phyloP scores from a whole-genome alignment of 257 asterid species.

The Plectranthus barbatus region DNA sequence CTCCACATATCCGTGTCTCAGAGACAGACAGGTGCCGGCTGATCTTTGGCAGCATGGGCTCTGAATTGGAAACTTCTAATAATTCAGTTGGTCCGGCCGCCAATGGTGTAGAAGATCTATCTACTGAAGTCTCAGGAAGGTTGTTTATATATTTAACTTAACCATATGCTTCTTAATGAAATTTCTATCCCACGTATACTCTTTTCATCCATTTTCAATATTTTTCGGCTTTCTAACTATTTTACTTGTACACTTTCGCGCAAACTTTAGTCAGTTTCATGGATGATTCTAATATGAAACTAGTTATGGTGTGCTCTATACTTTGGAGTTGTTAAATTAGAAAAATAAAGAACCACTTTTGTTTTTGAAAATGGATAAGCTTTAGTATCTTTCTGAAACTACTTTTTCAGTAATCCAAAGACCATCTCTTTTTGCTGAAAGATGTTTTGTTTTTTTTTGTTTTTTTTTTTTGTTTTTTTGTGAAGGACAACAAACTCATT shows the following conservation, averaged over 20 bases:
- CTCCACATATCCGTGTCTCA: slow-evolving; percentile 85
- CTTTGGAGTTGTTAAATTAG: neutral
- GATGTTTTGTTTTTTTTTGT: neutral
- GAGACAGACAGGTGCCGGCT: slow-evolving; percentile 74
- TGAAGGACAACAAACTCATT: neutral
- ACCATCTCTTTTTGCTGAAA: neutral
- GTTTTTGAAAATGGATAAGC: neutral
- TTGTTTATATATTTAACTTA: slow-evolving; percentile 19
- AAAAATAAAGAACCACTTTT: neutral
- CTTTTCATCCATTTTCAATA: neutral
- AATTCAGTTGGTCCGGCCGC: slow-evolving; percentile 23
- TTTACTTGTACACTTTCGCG: neutral
- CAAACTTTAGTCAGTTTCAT: neutral
- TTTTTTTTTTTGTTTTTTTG: no score
- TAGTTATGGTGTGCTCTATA: neutral
- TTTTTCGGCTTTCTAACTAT: neutral
- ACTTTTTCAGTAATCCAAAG: neutral
- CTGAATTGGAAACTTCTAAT: slow-evolving; percentile 37
- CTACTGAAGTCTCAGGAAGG: slow-evolving; percentile 51
- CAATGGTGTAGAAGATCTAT: slow-evolving; percentile 38
- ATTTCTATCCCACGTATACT: neutral
- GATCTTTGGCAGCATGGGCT: slow-evolving; percentile 83
- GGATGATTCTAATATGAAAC: neutral
- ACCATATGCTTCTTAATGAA: neutral
- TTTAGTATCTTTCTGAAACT: neutral